Evolutionary conservation across 441 rosid genomes (phyloP).

Genomic region (Melastoma candidum): DNA sequence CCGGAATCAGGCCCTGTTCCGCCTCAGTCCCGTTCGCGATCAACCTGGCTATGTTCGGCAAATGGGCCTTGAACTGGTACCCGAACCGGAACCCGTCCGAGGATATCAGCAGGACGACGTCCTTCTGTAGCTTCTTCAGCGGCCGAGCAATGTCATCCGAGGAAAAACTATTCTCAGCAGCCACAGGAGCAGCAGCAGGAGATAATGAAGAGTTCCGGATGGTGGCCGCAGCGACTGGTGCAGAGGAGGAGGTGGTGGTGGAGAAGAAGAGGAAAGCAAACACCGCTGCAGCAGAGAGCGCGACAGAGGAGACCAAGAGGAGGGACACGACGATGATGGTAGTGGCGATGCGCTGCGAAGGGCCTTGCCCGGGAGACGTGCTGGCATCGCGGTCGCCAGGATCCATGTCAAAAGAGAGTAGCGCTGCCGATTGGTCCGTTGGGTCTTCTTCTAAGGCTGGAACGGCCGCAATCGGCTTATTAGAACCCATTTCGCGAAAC

Average conservation of each 20-base stretch:
- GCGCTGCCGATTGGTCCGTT: slow-evolving; percentile 29
- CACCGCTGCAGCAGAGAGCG: slow-evolving; percentile 58
- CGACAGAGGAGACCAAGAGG: slow-evolving; percentile 42
- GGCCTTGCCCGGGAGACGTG: slow-evolving; percentile 5
- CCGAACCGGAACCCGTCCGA: slow-evolving; percentile 95
- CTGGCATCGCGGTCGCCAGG: slow-evolving; percentile 10
- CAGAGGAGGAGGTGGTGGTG: slow-evolving; percentile 10
- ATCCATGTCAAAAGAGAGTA: slow-evolving; percentile 41
- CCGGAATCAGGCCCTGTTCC: slow-evolving; percentile 76
- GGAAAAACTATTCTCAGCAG: too few species aligned
- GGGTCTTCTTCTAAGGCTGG: slow-evolving; percentile 33
- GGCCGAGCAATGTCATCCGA: slow-evolving; percentile 32
- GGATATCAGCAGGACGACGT: slow-evolving; percentile 68
- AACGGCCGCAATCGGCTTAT: slow-evolving; percentile 28
- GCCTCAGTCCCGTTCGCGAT: slow-evolving; percentile 82
- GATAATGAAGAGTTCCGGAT: not conserved
- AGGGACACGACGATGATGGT: slow-evolving; percentile 45
- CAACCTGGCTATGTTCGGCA: slow-evolving; percentile 68
- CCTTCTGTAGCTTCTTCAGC: slow-evolving; percentile 45
- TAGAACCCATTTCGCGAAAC: slow-evolving; percentile 26
- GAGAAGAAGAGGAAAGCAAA: slow-evolving; percentile 67
- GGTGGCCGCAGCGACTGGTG: slow-evolving; percentile 8
- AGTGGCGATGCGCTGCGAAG: slow-evolving; percentile 19
- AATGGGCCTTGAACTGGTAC: slow-evolving; percentile 67
- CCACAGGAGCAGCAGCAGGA: not conserved